Evolutionary conservation across 768 basidiomycete genomes (phyloP).

Genomic region (Phaeotremella fagi): DNA sequence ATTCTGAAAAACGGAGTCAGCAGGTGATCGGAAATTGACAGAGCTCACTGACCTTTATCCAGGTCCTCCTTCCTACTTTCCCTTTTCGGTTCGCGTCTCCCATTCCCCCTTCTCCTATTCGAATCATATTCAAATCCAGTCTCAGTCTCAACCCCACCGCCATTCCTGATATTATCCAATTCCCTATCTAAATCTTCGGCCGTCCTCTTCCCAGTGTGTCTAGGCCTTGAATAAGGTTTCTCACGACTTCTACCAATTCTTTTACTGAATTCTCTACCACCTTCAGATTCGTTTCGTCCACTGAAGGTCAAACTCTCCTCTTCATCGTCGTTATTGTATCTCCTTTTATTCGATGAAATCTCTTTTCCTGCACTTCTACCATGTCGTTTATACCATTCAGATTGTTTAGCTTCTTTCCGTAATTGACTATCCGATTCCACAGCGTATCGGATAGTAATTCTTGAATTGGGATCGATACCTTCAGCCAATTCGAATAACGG

Average conservation of each 20-base stretch:
- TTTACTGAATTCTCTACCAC: conserved; percentile 27
- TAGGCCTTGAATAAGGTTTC: conserved; percentile 78
- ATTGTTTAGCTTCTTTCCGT: conserved; percentile 32
- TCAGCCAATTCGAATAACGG: conserved; percentile 14
- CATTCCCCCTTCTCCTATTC: not conserved
- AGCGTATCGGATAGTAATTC: conserved; percentile 41
- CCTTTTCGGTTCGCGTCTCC: conserved; percentile 3
- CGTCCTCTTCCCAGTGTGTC: conserved; percentile 78
- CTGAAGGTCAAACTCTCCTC: conserved; percentile 12
- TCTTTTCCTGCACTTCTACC: conserved; percentile 43
- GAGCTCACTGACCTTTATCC: conserved; percentile 31
- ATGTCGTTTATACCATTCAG: conserved; percentile 40
- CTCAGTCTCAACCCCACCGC: conserved; percentile 67
- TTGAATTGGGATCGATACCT: conserved; percentile 36
- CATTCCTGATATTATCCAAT: conserved; percentile 78
- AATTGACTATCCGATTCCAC: conserved; percentile 31
- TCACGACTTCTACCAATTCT: conserved; percentile 51
- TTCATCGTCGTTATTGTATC: conserved; percentile 3
- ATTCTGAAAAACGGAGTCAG: conserved; percentile 15
- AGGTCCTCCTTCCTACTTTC: conserved; percentile 29
- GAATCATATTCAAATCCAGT: conserved; percentile 60
- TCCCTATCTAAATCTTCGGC: conserved; percentile 87
- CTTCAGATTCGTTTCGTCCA: conserved; percentile 17
- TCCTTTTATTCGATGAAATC: conserved; percentile 5
- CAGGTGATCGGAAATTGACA: not conserved